Evolutionary conservation across 2,329 filamentous ascomycete genomes (phyloP), one percentile per base, ranked within the genome.

Genomic region (Stachybotrys chlorohalonatus): DNA sequence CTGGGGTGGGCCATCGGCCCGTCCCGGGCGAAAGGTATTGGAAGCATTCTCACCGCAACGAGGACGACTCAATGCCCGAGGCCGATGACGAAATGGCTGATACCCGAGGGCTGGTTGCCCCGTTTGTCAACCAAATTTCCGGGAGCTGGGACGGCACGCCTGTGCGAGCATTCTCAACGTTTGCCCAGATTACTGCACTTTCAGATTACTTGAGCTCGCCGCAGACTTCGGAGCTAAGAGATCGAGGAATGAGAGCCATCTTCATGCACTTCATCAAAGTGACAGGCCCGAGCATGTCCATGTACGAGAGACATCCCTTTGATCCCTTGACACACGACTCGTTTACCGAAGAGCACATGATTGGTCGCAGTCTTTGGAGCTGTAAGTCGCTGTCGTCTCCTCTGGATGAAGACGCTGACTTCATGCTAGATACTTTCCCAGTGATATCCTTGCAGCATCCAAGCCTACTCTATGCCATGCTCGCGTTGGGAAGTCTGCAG

Each of bases 181-280:
- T 77, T 61, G 73, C 73, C 1, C 68, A 75, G 15, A 75, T 75
- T 42, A 72, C 78, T 54, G 73, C 78, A 36, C 74, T 91, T 49
- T 78, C 83, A 13, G 83, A 80, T 2, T 91, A 92, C 62, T 77
- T 79, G 47, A 86, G 87, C 6, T 82, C 83, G 1, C 79, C 83
- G 5, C 72, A 78, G 24, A 82, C 82, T 36, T 86, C 86, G 46
- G 92, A 94, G 36, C 74, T 96, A 31, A 89, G 85, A 61, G 90
- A 96, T 59, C 81, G 84, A 3, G 85, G 87, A 59, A 93, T 90
- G 11, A 86, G 90, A 13, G 81, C 86, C 32, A 85, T 96, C 7
- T 97, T 97, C 68, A 87, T 87, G 68, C 91, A 97, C 70, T 97
- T 96, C 68, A 84, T 97, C 50, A 87, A 90, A 61, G 87, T 94